phyloP scores from a whole-genome alignment of 2,329 filamentous ascomycete genomes.

The Venturia effusa region DNA sequence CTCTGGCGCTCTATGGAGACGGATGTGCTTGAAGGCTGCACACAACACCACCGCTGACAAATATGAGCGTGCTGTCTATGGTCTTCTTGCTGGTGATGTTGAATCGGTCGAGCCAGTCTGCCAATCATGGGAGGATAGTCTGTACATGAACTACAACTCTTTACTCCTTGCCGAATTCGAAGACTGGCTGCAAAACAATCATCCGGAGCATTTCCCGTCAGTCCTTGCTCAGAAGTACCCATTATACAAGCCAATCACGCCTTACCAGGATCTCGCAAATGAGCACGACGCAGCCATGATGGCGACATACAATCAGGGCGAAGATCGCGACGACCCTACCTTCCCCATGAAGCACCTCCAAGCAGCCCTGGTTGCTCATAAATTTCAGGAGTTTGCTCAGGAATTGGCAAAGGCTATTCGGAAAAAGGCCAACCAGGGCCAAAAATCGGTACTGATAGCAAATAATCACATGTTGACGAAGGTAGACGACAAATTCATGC shows the following conservation, averaged over 20 bases:
- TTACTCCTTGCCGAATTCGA: conserved; percentile 72
- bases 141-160: conserved; percentile 85
- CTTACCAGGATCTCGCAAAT: conserved; percentile 21
- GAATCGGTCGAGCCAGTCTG: conserved; percentile 67
- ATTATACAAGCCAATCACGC: conserved; percentile 53
- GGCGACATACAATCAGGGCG: conserved; percentile 45
- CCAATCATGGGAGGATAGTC: conserved; percentile 70
- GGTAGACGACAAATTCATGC: neutral
- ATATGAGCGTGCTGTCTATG: conserved; percentile 84
- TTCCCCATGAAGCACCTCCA: conserved; percentile 66
- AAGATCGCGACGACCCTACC: conserved; percentile 47
- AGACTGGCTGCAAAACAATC: conserved; percentile 49
- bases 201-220: conserved; percentile 43
- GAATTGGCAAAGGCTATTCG: conserved; percentile 34
- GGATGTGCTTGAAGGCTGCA: conserved; percentile 65
- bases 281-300: conserved; percentile 27
- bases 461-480: neutral
- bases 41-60: conserved; percentile 56
- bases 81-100: conserved; percentile 76
- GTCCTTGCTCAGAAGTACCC: conserved; percentile 48
- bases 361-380: conserved; percentile 59
- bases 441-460: neutral
- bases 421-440: conserved; percentile 23
- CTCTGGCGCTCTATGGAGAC: conserved; percentile 53
- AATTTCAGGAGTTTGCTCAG: conserved; percentile 33